Percentiles rank a stretch among this genome's conserved stretches.
Conservation (phyloP, 768 basidiomycete species). For the Candolleomyces aberdarensis region DNA sequence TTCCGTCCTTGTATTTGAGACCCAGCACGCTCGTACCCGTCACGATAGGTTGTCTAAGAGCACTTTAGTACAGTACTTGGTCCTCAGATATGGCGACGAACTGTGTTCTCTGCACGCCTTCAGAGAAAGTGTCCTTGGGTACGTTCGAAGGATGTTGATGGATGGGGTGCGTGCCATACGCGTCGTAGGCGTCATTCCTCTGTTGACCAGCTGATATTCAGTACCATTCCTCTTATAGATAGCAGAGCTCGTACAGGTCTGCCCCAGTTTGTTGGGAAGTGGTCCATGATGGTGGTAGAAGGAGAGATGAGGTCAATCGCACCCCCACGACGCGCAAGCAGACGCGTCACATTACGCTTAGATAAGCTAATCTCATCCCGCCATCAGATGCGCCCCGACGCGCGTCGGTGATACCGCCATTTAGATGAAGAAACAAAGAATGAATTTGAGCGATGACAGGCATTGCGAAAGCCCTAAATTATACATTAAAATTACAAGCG, state of each 20-base stretch:
- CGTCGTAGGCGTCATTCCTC: conserved; percentile 75
- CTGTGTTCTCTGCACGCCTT: conserved; percentile 81
- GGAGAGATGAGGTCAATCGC: conserved; percentile 1
- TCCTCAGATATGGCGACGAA: conserved; percentile 27
- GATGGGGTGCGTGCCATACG: conserved; percentile 75
- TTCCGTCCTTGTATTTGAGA: conserved; percentile 91
- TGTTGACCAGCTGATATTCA: conserved; percentile 21
- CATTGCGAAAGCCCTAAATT: background rate
- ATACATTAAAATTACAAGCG: background rate
- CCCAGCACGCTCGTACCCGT: conserved; percentile 97
- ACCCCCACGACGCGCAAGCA: conserved; percentile 22
- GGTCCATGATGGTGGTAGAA: conserved; percentile 54
- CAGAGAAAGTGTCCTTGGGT: conserved; percentile 55
- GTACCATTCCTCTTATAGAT: background rate
- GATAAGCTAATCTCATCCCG: background rate
- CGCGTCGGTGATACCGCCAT: background rate
- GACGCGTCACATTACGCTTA: conserved; percentile 23
- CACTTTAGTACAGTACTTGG: background rate
- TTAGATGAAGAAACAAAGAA: background rate
- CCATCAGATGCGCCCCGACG: background rate
- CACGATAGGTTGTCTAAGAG: conserved; percentile 80
- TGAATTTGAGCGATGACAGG: background rate
- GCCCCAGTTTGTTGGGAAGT: conserved; percentile 84
- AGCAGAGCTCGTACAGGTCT: conserved; percentile 52
- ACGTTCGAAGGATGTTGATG: conserved; percentile 52